These are phyloP conservation scores for Beauveria caledonica DNA, from an alignment of 2,329 filamentous ascomycete species.

Conservation along the genomic window DNA sequence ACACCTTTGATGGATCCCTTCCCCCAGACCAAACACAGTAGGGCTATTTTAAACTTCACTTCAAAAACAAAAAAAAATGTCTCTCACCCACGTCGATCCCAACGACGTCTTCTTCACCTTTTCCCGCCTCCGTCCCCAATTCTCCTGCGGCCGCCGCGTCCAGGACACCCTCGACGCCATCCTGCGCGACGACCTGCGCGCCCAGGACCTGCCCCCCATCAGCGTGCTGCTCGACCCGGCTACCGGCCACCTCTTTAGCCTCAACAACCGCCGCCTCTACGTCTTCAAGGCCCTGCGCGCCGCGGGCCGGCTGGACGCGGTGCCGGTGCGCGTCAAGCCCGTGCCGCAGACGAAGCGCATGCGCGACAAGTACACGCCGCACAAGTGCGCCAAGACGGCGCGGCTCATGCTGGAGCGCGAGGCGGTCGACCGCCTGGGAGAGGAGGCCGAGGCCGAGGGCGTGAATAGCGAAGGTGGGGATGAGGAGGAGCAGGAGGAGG, in stretches of 20 bases:
- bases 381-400: slow-evolving; percentile 10
- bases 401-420: slow-evolving; percentile 10
- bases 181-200: background rate
- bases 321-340: slow-evolving; percentile 5
- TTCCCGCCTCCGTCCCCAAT: slow-evolving; percentile 11
- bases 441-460: background rate
- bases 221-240: slow-evolving; percentile 10
- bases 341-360: slow-evolving; percentile 13
- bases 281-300: slow-evolving; percentile 11
- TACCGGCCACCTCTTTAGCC: slow-evolving; percentile 12
- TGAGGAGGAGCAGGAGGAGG: background rate
- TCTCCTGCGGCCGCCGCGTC: slow-evolving; percentile 12
- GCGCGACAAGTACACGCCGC: slow-evolving; percentile 10
- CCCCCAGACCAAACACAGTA: no score
- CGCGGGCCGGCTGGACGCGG: background rate
- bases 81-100: slow-evolving; percentile 10
- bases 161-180: slow-evolving; percentile 10
- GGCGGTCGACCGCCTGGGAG: background rate
- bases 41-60: no score
- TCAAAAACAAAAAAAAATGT: background rate
- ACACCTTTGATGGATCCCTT: no score
- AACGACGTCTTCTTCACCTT: slow-evolving; percentile 11
- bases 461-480: background rate
- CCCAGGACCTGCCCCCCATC: slow-evolving; percentile 11
- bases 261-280: slow-evolving; percentile 13